Percentiles rank a stretch among this genome's conserved stretches.
These are phyloP conservation scores for Alternaria hordeiaustralica DNA, from an alignment of 2,329 filamentous ascomycete species.

Conservation along the genomic window DNA sequence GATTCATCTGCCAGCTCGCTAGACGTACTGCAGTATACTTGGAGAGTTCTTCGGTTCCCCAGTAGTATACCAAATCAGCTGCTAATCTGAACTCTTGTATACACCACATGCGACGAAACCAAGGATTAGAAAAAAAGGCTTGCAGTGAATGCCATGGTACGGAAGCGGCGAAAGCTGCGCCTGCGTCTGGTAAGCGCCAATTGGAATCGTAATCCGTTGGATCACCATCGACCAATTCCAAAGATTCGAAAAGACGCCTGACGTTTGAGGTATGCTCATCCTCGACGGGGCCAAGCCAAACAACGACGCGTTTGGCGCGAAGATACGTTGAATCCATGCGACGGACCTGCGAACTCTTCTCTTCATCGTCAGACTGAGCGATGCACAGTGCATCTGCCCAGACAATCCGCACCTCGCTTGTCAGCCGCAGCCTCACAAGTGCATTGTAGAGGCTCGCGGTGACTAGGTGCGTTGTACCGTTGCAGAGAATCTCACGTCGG, in stretches of 20 bases:
- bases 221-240: not conserved
- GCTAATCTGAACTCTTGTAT: not conserved
- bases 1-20: not conserved
- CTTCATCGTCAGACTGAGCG: not conserved
- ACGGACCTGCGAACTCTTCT: not conserved
- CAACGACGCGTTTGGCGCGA: not conserved
- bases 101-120: not conserved
- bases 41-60: not conserved
- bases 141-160: not conserved
- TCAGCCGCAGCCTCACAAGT: not conserved
- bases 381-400: not conserved
- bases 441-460: not conserved
- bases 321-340: not conserved
- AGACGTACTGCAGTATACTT: not conserved
- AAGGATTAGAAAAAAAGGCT: not conserved
- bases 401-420: not conserved
- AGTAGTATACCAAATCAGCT: not conserved
- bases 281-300: not conserved
- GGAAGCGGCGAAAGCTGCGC: not conserved
- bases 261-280: not conserved
- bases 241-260: not conserved
- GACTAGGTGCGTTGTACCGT: not conserved
- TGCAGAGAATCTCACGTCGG: not conserved
- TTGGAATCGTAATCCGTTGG: not conserved
- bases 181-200: not conserved